Conservation (phyloP, 192 early-diverging fungal species). For the Phlyctochytrium planicorne region DNA sequence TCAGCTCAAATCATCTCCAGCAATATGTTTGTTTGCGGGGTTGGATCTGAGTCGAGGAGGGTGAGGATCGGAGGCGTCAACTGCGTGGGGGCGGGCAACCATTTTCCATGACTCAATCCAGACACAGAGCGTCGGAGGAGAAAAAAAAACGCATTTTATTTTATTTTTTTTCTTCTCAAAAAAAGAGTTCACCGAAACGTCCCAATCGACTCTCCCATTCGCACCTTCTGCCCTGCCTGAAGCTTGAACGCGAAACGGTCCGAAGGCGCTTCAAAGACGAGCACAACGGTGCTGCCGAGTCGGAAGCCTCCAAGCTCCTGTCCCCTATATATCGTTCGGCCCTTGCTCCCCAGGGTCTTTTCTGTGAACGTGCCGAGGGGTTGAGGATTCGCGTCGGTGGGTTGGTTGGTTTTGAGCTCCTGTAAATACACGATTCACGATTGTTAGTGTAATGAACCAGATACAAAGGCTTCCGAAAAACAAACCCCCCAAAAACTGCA, state of each 20-base stretch:
- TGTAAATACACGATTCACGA: slow-evolving; percentile 1
- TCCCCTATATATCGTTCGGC: slow-evolving; percentile 70
- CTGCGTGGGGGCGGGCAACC: no score
- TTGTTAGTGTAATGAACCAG: background rate
- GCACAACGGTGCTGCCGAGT: slow-evolving; percentile 91
- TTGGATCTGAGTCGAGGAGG: no score
- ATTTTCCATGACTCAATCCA: no score
- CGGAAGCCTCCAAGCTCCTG: slow-evolving; percentile 95
- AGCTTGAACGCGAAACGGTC: slow-evolving; percentile 67
- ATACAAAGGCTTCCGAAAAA: slow-evolving; percentile 12
- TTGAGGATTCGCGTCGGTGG: slow-evolving; percentile 32
- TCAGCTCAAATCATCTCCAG: no score
- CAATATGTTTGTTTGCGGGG: no score
- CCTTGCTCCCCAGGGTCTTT: slow-evolving; percentile 65
- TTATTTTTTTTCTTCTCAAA: no score
- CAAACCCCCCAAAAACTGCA: no score
- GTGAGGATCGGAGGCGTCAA: no score
- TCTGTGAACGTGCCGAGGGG: slow-evolving; percentile 76
- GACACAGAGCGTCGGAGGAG: no score
- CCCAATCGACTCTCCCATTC: slow-evolving; percentile 75
- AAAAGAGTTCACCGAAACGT: no score
- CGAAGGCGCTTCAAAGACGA: slow-evolving; percentile 94
- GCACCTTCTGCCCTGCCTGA: slow-evolving; percentile 67
- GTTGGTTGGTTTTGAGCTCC: slow-evolving; percentile 48
- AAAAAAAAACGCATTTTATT: no score